Percentiles rank a stretch among this genome's conserved stretches.
Evolutionary conservation across 83 land plant genomes (phyloP).

Genomic region (Picea abies): DNA sequence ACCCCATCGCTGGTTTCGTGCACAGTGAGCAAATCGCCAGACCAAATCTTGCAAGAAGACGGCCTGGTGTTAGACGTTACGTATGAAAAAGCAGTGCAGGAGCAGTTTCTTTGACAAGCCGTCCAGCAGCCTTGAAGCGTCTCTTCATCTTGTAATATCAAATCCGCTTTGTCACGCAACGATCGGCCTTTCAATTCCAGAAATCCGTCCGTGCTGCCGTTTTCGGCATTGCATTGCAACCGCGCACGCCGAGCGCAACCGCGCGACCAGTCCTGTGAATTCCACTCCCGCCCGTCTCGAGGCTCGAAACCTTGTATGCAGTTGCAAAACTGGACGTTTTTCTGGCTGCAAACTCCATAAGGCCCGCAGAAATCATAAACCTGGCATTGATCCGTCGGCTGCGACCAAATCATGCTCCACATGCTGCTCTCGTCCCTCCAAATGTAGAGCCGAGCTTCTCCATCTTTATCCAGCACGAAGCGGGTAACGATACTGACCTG

Average conservation of each 20-base stretch:
- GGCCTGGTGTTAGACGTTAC: not conserved
- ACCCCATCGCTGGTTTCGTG: no score
- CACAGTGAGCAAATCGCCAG: conserved; percentile 19
- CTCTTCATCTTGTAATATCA: not conserved
- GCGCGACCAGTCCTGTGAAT: conserved; percentile 31
- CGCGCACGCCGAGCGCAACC: conserved; percentile 37
- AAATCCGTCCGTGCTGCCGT: conserved; percentile 23
- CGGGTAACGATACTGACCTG: conserved; percentile 10
- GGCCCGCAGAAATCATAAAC: conserved; percentile 52
- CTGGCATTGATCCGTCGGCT: conserved; percentile 38
- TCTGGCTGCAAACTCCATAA: conserved; percentile 30
- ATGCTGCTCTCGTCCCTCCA: conserved; percentile 35
- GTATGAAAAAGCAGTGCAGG: conserved; percentile 43
- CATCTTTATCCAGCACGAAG: conserved; percentile 27
- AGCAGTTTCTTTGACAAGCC: conserved; percentile 47
- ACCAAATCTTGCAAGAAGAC: conserved; percentile 19
- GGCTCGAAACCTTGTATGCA: conserved; percentile 39
- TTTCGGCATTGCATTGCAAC: not conserved
- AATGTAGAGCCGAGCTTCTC: conserved; percentile 37
- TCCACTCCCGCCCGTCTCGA: not conserved
- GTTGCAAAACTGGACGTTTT: conserved; percentile 24
- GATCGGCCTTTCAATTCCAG: conserved; percentile 11
- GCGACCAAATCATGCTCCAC: conserved; percentile 59
- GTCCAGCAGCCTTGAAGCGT: conserved; percentile 29
- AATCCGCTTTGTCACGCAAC: conserved; percentile 23